Conservation (phyloP, 441 rosid species). For the Populus hybrid region DNA sequence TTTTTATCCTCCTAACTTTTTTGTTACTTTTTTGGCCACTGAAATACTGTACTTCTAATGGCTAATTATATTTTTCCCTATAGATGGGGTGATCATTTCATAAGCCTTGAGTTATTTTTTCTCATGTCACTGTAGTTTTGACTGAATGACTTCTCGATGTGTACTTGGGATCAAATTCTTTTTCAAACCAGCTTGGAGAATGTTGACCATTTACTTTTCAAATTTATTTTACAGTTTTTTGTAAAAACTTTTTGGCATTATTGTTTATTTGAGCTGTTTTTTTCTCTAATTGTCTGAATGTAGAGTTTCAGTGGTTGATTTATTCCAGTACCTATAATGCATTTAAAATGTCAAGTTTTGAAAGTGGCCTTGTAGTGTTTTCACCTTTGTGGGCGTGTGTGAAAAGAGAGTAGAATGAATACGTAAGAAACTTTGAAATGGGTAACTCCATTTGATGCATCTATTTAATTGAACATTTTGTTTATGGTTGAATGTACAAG, state of each 20-base stretch:
- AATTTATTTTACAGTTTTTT: too few relatives aligned
- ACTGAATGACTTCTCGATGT: neutral
- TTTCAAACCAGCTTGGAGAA: neutral
- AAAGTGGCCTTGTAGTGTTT: too few relatives aligned
- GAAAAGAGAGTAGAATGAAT: neutral
- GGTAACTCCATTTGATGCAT: neutral
- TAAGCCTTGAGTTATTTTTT: neutral
- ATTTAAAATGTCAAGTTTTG: neutral
- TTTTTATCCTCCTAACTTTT: neutral
- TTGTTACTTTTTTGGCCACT: neutral
- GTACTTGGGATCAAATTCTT: neutral
- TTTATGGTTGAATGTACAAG: neutral
- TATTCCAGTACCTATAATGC: neutral
- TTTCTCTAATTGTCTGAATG: neutral
- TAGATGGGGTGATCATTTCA: neutral
- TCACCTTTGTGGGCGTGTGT: neutral
- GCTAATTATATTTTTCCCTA: neutral
- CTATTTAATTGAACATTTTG: neutral
- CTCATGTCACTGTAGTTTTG: neutral
- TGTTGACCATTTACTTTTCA: neutral
- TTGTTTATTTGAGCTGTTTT: neutral
- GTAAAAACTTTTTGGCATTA: neutral
- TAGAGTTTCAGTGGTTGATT: neutral
- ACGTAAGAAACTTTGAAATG: neutral
- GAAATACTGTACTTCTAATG: neutral